These are phyloP conservation scores for Cryptococcus sp. DNA, from an alignment of 1,284 basidiomycete genomes.

Conservation along the genomic window DNA sequence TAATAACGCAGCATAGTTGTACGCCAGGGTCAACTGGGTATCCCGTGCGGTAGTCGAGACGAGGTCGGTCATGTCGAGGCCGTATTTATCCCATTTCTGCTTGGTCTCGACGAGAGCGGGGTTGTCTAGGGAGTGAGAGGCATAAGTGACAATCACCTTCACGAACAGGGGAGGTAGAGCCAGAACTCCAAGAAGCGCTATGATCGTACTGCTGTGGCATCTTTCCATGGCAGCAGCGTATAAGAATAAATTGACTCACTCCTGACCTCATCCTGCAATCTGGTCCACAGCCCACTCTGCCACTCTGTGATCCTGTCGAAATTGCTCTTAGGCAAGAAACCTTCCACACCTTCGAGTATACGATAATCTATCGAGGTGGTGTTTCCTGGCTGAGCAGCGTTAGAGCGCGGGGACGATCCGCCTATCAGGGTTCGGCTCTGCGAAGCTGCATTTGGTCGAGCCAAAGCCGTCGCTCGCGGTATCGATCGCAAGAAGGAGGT, in stretches of 20 bases:
- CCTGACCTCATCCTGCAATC: constrained; percentile 47
- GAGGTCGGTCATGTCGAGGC: constrained; percentile 48
- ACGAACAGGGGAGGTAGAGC: no score
- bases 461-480: no score
- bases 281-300: constrained; percentile 49
- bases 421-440: no score
- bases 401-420: no score
- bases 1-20: constrained; percentile 89
- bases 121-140: constrained; percentile 37
- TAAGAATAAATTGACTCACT: constrained; percentile 36
- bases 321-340: constrained; percentile 39
- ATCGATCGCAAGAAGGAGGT: no score
- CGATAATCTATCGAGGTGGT: constrained; percentile 40
- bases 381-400: constrained; percentile 3
- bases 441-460: no score
- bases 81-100: constrained; percentile 46
- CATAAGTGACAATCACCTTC: no score
- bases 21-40: constrained; percentile 68
- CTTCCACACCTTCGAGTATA: constrained; percentile 37
- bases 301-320: constrained; percentile 44
- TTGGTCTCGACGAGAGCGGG: constrained; percentile 40
- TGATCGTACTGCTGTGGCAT: not conserved
- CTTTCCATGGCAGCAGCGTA: not conserved
- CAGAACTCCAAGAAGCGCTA: not conserved
- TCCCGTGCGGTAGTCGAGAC: constrained; percentile 71